phyloP scores from a whole-genome alignment of 805 yeast species.

The Candida quercuum region DNA sequence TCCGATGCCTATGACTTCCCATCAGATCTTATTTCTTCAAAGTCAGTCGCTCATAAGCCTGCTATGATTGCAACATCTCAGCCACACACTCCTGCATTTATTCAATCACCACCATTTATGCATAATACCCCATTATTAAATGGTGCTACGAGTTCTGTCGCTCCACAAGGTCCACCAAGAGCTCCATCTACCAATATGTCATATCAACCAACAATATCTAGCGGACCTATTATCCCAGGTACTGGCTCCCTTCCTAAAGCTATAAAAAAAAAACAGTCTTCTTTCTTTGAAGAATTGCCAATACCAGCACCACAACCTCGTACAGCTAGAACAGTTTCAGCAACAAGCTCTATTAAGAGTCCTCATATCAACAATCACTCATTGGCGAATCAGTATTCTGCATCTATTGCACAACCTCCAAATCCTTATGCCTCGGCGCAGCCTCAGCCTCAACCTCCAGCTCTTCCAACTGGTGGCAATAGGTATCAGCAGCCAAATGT shows the following conservation, averaged over 20 bases:
- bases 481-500: not conserved
- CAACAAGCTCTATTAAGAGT: conserved; percentile 4
- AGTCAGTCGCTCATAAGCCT: conserved; percentile 12
- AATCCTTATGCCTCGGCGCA: conserved; percentile 5
- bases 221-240: too few species aligned
- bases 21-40: conserved; percentile 40
- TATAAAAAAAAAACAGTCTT: conserved; percentile 27
- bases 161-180: not conserved
- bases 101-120: conserved; percentile 1
- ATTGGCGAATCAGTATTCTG: not conserved
- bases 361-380: conserved; percentile 1
- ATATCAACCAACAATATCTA: too few species aligned
- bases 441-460: not conserved
- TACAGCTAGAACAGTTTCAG: conserved; percentile 9
- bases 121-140: too few species aligned
- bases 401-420: conserved; percentile 16
- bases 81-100: conserved; percentile 4
- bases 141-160: too few species aligned
- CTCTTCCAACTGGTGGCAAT: not conserved
- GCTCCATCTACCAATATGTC: not conserved
- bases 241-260: too few species aligned
- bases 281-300: conserved; percentile 60
- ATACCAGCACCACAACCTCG: conserved; percentile 23
- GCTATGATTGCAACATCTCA: conserved; percentile 14
- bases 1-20: conserved; percentile 82